Evolutionary conservation across 495 filamentous ascomycete genomes (phyloP).

Genomic region (Cetradonia linearis): DNA sequence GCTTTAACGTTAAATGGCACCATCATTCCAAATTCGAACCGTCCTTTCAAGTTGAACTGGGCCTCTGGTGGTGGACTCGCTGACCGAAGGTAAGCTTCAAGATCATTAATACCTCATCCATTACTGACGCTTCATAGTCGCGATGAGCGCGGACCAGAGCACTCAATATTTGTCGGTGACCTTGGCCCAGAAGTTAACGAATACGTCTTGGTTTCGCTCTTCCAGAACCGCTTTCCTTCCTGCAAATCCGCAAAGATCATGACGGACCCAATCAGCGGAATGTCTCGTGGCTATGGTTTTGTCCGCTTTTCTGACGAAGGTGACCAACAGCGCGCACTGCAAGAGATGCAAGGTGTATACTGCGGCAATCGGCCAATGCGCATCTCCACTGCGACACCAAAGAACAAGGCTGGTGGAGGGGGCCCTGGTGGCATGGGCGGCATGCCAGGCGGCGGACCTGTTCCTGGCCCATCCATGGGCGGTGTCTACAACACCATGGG

Average conservation of each 20-base stretch:
- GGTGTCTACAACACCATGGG: slow-evolving; percentile 57
- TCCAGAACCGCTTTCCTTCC: slow-evolving; percentile 88
- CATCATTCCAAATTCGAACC: slow-evolving; percentile 85
- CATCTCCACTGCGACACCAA: slow-evolving; percentile 94
- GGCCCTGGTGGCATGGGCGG: slow-evolving; percentile 46
- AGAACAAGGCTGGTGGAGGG: slow-evolving; percentile 64
- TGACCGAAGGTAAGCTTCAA: slow-evolving; percentile 63
- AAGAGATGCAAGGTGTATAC: slow-evolving; percentile 99
- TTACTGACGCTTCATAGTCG: slow-evolving; percentile 39
- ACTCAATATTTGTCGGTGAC: slow-evolving; percentile 94
- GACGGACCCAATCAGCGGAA: slow-evolving; percentile 95
- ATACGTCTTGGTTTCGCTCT: slow-evolving; percentile 92
- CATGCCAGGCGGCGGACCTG: slow-evolving; percentile 41
- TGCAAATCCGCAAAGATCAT: slow-evolving; percentile 99
- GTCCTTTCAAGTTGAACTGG: slow-evolving; percentile 99
- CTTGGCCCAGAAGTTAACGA: slow-evolving; percentile 98
- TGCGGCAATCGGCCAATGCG: slow-evolving; percentile 98
- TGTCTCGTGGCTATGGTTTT: slow-evolving; percentile 97
- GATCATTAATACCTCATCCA: not conserved
- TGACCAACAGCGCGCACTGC: slow-evolving; percentile 89
- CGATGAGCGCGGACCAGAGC: slow-evolving; percentile 94
- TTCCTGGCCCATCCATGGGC: slow-evolving; percentile 28
- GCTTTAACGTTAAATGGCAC: slow-evolving; percentile 82
- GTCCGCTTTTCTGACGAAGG: slow-evolving; percentile 90
- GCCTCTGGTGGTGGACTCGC: slow-evolving; percentile 92